Evolutionary conservation across 192 early-diverging fungal genomes (phyloP).

Genomic region (Allomyces arbusculus): DNA sequence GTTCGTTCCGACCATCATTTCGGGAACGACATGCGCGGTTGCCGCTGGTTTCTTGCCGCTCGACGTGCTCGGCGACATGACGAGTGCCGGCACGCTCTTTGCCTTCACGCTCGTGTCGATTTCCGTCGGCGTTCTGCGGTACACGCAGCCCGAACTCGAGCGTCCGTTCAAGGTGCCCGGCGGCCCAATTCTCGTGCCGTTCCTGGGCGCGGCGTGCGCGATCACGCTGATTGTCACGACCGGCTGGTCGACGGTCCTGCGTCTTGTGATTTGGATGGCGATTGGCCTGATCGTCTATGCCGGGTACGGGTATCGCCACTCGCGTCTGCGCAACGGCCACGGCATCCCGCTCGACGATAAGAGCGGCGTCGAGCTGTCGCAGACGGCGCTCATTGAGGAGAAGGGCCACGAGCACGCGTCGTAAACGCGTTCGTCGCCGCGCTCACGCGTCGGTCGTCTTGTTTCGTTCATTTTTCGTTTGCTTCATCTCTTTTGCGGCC

Average conservation of each 20-base stretch:
- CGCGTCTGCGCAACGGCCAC: constrained; percentile 15
- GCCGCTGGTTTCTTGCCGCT: constrained; percentile 55
- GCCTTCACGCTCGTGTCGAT: constrained; percentile 69
- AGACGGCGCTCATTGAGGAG: no score
- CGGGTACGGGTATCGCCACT: constrained; percentile 41
- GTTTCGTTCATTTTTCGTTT: no score
- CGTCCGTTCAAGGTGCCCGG: constrained; percentile 49
- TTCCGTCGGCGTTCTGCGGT: constrained; percentile 55
- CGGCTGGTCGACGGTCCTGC: constrained; percentile 38
- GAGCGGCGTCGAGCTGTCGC: no score
- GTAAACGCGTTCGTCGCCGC: no score
- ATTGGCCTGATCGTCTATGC: constrained; percentile 53
- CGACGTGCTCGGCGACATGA: constrained; percentile 63
- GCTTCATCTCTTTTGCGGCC: no score
- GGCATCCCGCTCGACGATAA: no score
- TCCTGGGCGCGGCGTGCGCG: constrained; percentile 33
- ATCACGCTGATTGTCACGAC: constrained; percentile 44
- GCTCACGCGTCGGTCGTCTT: no score
- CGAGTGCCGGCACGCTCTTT: constrained; percentile 63
- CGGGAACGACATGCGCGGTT: constrained; percentile 42
- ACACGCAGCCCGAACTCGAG: constrained; percentile 43
- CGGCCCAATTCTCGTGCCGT: constrained; percentile 40
- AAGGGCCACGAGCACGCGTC: no score
- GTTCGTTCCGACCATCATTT: constrained; percentile 42
- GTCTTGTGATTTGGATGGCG: constrained; percentile 57